These are phyloP conservation scores for Teratosphaeria gauchensis DNA, from an alignment of 2,329 filamentous ascomycete species.

Conservation along the genomic window DNA sequence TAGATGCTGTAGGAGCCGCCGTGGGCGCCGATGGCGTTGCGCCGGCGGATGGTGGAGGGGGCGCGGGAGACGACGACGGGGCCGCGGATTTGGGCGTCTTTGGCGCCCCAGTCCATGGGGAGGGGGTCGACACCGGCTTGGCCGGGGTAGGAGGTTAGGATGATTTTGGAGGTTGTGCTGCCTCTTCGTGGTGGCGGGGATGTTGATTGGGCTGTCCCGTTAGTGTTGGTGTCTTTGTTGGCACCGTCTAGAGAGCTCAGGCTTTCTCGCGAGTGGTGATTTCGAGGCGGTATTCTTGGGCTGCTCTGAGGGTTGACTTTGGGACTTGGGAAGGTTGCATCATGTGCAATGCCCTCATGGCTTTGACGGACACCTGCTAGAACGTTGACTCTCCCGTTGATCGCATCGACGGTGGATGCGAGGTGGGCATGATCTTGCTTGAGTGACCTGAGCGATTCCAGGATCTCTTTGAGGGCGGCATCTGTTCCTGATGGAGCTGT, in stretches of 20 bases:
- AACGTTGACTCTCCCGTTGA: constrained; percentile 53
- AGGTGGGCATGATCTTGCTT: constrained; percentile 48
- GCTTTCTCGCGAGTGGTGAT: constrained; percentile 16
- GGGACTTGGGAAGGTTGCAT: constrained; percentile 19
- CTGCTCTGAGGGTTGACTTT: constrained; percentile 9
- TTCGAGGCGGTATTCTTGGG: constrained; percentile 13
- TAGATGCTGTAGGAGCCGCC: constrained; percentile 96
- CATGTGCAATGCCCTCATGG: constrained; percentile 38
- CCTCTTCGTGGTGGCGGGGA: constrained; percentile 26
- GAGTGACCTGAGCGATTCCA: constrained; percentile 45
- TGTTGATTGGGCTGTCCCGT: constrained; percentile 1
- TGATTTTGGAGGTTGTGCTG: constrained; percentile 48
- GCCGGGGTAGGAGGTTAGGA: constrained; percentile 78
- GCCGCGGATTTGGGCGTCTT: constrained; percentile 64
- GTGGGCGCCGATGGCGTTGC: constrained; percentile 66
- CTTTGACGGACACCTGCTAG: constrained; percentile 50
- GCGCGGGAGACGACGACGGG: constrained; percentile 79
- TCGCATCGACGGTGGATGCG: constrained; percentile 47
- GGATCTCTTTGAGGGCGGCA: constrained; percentile 43
- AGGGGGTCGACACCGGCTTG: constrained; percentile 92
- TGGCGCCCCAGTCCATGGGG: constrained; percentile 75
- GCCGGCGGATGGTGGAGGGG: constrained; percentile 63
- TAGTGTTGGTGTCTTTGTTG: constrained; percentile 11
- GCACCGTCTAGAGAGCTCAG: constrained; percentile 15
- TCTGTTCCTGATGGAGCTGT: neutral